These are phyloP conservation scores for Petunia hybrid DNA, from an alignment of 305 asterid species.

Conservation along the genomic window DNA sequence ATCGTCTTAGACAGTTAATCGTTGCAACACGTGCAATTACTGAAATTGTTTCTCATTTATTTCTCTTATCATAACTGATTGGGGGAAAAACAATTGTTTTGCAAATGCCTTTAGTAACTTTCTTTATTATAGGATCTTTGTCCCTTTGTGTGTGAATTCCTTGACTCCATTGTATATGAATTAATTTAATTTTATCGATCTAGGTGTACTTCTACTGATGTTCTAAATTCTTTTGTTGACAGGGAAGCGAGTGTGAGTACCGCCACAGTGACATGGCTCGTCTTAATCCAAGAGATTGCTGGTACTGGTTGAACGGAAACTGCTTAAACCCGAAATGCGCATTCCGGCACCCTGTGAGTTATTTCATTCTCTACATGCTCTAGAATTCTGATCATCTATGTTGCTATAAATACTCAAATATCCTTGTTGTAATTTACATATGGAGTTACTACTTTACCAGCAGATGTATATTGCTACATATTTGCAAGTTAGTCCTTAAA, in stretches of 20 bases:
- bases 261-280: constrained; percentile 92
- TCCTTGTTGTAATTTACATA: neutral
- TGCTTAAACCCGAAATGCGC: constrained; percentile 85
- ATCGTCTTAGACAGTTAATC: constrained; percentile 1
- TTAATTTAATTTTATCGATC: constrained; percentile 13
- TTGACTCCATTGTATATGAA: neutral
- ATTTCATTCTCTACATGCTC: constrained; percentile 13
- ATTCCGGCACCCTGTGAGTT: constrained; percentile 90
- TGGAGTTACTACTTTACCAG: neutral
- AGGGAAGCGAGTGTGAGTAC: constrained; percentile 94
- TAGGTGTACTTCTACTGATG: constrained; percentile 2
- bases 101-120: constrained; percentile 3
- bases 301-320: constrained; percentile 77
- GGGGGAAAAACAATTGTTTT: neutral
- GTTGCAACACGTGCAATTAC: constrained; percentile 9
- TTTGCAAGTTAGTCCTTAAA: constrained; percentile 8
- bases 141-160: constrained; percentile 16
- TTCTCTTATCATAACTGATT: neutral
- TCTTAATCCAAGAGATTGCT: constrained; percentile 91
- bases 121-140: neutral
- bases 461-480: constrained; percentile 9
- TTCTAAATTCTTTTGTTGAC: constrained; percentile 27
- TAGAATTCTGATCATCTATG: constrained; percentile 5
- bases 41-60: constrained; percentile 19
- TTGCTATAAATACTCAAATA: constrained; percentile 20